Conservation (phyloP, 495 filamentous ascomycete genomes). For the Amphirosellinia nigrospora region DNA sequence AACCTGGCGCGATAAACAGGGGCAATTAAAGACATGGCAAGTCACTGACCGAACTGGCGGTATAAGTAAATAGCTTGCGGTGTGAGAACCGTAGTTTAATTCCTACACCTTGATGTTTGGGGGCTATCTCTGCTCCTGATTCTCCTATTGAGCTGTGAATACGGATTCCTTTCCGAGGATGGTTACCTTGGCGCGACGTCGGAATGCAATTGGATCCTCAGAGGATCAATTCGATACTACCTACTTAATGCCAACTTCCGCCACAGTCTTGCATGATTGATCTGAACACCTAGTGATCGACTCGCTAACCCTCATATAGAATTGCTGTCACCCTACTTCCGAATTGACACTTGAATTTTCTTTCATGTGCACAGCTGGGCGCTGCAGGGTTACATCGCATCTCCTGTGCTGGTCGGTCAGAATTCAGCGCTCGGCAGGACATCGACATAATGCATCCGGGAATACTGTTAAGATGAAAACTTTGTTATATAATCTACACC, state of each 20-base stretch:
- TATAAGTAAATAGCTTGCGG: not conserved
- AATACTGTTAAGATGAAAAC: conserved; percentile 4
- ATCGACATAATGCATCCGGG: not conserved
- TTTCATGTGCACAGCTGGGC: not conserved
- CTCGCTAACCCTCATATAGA: not conserved
- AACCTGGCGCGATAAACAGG: not conserved
- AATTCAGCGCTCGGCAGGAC: not conserved
- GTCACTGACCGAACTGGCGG: too few relatives aligned
- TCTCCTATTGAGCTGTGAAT: not conserved
- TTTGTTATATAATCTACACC: not conserved
- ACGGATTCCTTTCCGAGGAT: not conserved
- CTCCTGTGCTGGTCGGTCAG: too few relatives aligned
- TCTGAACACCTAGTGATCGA: not conserved
- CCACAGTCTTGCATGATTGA: not conserved
- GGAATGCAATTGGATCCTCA: not conserved
- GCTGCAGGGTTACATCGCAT: not conserved
- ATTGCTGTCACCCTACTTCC: not conserved
- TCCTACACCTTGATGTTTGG: not conserved
- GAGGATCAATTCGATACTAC: not conserved
- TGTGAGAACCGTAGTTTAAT: too few relatives aligned
- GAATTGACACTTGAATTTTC: not conserved
- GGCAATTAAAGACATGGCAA: not conserved
- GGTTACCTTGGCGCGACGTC: not conserved
- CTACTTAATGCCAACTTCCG: not conserved
- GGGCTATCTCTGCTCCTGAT: not conserved